Evolutionary conservation across 306 rosid species (phyloP).

Genomic region (Ziziphus jujuba): DNA sequence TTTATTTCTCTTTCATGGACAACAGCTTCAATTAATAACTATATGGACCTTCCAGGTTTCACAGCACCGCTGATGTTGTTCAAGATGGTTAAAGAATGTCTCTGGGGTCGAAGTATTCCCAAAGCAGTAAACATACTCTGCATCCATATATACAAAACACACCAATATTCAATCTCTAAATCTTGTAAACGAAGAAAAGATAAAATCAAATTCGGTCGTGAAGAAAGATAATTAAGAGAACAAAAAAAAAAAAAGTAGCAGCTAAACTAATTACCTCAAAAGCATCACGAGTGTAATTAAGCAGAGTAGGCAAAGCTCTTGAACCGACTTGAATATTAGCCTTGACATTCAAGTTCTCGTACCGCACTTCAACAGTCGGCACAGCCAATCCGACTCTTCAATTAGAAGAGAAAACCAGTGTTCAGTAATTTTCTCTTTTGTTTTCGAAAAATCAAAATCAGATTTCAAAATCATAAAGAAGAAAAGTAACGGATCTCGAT

Average conservation of each 20-base stretch:
- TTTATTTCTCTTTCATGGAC: too few relatives aligned
- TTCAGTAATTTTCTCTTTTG: too few relatives aligned
- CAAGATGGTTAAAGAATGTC: conserved; percentile 60
- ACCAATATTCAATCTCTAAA: not conserved
- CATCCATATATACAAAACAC: not conserved
- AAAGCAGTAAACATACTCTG: conserved; percentile 50
- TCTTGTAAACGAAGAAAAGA: too few relatives aligned
- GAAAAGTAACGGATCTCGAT: not conserved
- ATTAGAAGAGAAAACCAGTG: not conserved
- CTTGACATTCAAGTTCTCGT: conserved; percentile 46
- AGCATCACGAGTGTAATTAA: conserved; percentile 39
- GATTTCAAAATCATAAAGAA: not conserved
- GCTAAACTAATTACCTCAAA: conserved; percentile 46
- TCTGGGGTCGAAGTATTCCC: conserved; percentile 43
- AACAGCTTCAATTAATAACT: not conserved
- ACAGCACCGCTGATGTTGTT: conserved; percentile 56
- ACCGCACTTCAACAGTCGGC: conserved; percentile 66
- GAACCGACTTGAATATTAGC: conserved; percentile 68
- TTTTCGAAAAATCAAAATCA: too few relatives aligned
- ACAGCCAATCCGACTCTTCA: conserved; percentile 64
- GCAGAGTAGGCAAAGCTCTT: conserved; percentile 74
- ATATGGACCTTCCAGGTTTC: conserved; percentile 69
- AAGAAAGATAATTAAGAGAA: not conserved
- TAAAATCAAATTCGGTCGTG: not conserved
- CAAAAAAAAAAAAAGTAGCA: too few relatives aligned